Conservation (phyloP, 1,284 basidiomycete species). For the Puccinia hordei region DNA sequence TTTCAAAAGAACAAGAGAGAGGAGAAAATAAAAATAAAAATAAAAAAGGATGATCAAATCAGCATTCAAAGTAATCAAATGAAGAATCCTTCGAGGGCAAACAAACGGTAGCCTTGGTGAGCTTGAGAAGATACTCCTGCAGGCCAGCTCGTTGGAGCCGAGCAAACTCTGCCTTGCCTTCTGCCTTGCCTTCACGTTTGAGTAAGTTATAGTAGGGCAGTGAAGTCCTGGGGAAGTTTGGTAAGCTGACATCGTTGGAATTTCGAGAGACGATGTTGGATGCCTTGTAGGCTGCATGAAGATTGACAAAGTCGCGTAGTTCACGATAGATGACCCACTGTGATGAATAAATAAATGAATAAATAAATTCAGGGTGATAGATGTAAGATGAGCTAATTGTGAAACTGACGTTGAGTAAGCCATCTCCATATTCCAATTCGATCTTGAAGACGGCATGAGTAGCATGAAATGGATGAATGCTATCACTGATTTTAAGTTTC, state of each 20-base stretch:
- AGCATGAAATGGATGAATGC: constrained; percentile 75
- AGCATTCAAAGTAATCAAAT: not conserved
- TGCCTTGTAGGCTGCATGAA: constrained; percentile 88
- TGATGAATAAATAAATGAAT: constrained; percentile 26
- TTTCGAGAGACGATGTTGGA: constrained; percentile 67
- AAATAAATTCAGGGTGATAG: constrained; percentile 14
- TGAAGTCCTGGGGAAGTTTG: constrained; percentile 85
- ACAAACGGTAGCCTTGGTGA: constrained; percentile 81
- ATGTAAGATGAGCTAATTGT: not conserved
- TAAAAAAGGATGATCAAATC: not conserved
- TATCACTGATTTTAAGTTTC: constrained; percentile 79
- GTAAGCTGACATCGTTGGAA: constrained; percentile 71
- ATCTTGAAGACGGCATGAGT: constrained; percentile 84
- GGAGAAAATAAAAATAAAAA: too few species aligned
- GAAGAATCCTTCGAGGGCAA: not conserved
- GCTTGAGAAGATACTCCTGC: constrained; percentile 83
- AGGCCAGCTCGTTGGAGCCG: constrained; percentile 75
- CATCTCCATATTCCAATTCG: constrained; percentile 64
- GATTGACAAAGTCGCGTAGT: constrained; percentile 83
- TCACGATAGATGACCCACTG: constrained; percentile 82
- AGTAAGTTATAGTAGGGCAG: constrained; percentile 82
- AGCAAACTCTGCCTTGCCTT: constrained; percentile 69
- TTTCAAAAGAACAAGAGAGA: not conserved
- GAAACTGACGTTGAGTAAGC: constrained; percentile 53
- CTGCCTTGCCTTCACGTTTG: constrained; percentile 55